These are phyloP conservation scores for Annulohypoxylon stygium DNA, from an alignment of 495 filamentous ascomycete genomes.

Conservation along the genomic window DNA sequence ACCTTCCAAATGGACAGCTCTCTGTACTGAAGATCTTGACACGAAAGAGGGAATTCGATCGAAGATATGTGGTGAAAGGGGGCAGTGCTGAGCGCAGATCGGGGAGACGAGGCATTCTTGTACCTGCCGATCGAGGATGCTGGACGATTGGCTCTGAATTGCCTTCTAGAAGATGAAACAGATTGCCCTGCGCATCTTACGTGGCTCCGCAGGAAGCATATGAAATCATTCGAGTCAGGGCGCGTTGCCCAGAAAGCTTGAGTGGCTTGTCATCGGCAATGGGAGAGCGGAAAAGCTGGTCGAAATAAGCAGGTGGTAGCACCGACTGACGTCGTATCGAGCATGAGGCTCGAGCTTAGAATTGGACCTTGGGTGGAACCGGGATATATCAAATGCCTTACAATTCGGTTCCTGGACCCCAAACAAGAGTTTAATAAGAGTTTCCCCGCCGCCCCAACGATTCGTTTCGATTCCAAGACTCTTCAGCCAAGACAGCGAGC, in stretches of 20 bases:
- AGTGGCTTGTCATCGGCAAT: slow-evolving; percentile 14
- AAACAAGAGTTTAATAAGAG: slow-evolving; percentile 21
- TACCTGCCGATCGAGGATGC: slow-evolving; percentile 39
- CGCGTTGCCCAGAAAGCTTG: slow-evolving; percentile 27
- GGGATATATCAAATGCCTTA: slow-evolving; percentile 32
- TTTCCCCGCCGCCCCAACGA: slow-evolving; percentile 29
- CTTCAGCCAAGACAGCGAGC: slow-evolving; percentile 8
- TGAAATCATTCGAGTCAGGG: slow-evolving; percentile 16
- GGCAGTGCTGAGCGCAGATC: slow-evolving; percentile 35
- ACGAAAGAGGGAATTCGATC: not conserved
- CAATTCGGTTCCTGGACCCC: slow-evolving; percentile 19
- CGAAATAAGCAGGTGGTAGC: slow-evolving; percentile 43
- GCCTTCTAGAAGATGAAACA: not conserved
- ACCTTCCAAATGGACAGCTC: slow-evolving; percentile 22
- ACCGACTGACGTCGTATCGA: slow-evolving; percentile 36
- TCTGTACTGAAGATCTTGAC: not conserved
- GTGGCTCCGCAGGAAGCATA: not conserved
- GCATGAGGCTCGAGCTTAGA: slow-evolving; percentile 41
- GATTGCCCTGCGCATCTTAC: slow-evolving; percentile 3
- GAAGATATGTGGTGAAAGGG: not conserved
- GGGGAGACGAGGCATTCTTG: slow-evolving; percentile 10
- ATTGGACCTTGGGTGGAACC: slow-evolving; percentile 27
- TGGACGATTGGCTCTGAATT: slow-evolving; percentile 3
- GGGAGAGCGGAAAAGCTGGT: slow-evolving; percentile 34
- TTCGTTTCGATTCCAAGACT: slow-evolving; percentile 24